Evolutionary conservation across 2,329 filamentous ascomycete genomes (phyloP).

Genomic region (Rhynchosporium graminicola): DNA sequence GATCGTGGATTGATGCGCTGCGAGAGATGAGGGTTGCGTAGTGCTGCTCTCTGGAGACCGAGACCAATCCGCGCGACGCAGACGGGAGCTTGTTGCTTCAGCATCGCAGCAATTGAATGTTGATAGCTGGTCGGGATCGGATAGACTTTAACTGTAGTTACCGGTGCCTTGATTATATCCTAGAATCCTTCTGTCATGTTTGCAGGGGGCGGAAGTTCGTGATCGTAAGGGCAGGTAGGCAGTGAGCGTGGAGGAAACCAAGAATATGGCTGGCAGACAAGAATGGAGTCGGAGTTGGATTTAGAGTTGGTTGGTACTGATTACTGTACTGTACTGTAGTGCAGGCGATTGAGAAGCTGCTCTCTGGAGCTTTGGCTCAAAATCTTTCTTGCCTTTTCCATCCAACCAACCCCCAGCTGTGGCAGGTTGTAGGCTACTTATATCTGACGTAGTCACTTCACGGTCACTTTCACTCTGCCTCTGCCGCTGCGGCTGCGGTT

Average conservation of each 20-base stretch:
- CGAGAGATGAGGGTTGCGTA: slow-evolving; percentile 12
- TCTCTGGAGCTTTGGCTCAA: neutral
- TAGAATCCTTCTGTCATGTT: slow-evolving; percentile 16
- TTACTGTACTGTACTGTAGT: too few species aligned
- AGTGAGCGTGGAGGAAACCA: neutral
- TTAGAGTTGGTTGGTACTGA: too few species aligned
- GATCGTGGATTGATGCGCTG: slow-evolving; percentile 15
- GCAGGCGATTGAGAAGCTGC: too few species aligned
- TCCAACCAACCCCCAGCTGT: neutral
- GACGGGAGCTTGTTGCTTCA: slow-evolving; percentile 29
- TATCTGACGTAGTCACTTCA: slow-evolving; percentile 10
- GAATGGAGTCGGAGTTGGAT: too few species aligned
- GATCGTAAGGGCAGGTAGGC: too few species aligned
- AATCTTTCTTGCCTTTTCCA: slow-evolving; percentile 1
- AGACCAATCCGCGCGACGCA: slow-evolving; percentile 28
- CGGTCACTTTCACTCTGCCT: too few species aligned
- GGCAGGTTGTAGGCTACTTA: neutral
- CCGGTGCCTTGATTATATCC: neutral
- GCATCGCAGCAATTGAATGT: slow-evolving; percentile 31
- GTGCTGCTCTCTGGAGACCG: slow-evolving; percentile 17
- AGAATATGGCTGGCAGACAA: neutral
- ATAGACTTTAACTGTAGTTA: too few species aligned
- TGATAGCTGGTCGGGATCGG: slow-evolving; percentile 4
- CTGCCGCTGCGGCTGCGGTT: neutral
- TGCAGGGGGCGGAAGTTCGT: neutral